phyloP scores from a whole-genome alignment of 1,139 yeast species.

The Zygotorulaspora mrakii region DNA sequence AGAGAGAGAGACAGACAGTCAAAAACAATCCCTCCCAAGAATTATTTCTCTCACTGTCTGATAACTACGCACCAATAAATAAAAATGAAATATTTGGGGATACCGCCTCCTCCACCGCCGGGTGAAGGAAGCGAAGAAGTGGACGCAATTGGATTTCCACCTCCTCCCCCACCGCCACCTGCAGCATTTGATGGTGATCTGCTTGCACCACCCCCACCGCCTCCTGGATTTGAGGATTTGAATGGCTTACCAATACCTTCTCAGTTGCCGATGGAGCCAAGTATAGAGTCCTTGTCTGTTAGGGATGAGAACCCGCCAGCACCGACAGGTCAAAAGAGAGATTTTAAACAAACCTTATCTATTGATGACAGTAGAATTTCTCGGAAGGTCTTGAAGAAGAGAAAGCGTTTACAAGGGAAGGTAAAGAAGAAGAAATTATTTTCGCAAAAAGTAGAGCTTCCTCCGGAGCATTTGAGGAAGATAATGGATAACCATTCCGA shows the following conservation, averaged over 20 bases:
- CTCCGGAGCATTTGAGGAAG: slow-evolving; percentile 88
- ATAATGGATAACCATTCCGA: slow-evolving; percentile 84
- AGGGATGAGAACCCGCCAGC: slow-evolving; percentile 1
- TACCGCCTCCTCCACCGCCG: slow-evolving; percentile 13
- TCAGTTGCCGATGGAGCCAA: slow-evolving; percentile 14
- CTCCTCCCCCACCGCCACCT: slow-evolving; percentile 26
- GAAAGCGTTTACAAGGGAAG: slow-evolving; percentile 37
- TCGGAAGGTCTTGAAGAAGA: slow-evolving; percentile 16
- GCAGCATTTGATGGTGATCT: slow-evolving; percentile 17
- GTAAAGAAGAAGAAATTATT: slow-evolving; percentile 44
- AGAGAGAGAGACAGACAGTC: too few relatives aligned
- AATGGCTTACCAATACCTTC: slow-evolving; percentile 1
- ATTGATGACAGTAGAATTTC: slow-evolving; percentile 5
- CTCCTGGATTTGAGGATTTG: slow-evolving; percentile 21
- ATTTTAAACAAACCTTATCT: slow-evolving; percentile 5
- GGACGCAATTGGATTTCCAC: neutral
- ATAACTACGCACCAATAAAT: neutral
- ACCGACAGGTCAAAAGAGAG: slow-evolving; percentile 21
- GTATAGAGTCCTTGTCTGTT: neutral
- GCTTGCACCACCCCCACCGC: slow-evolving; percentile 33
- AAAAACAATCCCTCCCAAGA: too few relatives aligned
- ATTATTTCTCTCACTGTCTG: neutral
- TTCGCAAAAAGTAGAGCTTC: slow-evolving; percentile 76
- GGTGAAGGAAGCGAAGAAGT: slow-evolving; percentile 1
- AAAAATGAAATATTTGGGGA: slow-evolving; percentile 1